phyloP scores from a whole-genome alignment of 148 eudicot genomes.

The Diospyros lotus region DNA sequence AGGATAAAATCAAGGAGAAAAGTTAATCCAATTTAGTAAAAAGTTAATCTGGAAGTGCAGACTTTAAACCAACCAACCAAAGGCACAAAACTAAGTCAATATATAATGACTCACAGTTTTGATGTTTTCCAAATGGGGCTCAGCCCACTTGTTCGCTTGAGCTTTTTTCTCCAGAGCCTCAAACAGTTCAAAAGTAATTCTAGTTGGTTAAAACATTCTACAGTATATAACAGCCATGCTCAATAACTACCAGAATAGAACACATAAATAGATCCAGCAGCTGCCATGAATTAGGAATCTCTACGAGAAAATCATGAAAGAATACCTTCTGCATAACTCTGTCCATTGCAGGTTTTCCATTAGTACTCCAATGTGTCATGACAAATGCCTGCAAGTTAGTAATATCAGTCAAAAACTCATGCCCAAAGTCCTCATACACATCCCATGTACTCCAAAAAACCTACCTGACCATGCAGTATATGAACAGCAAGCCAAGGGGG shows the following conservation, averaged over 20 bases:
- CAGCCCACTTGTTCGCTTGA: constrained; percentile 75
- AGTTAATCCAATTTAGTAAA: not conserved
- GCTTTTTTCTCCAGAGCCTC: constrained; percentile 67
- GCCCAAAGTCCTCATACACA: constrained; percentile 8
- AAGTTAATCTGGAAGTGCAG: not conserved
- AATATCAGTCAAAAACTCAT: not conserved
- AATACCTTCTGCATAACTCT: constrained; percentile 54
- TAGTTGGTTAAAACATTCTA: not conserved
- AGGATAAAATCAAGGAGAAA: constrained; percentile 7
- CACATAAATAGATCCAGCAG: not conserved
- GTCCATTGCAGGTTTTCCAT: constrained; percentile 81
- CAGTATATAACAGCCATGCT: not conserved
- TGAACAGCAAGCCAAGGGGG: constrained; percentile 85
- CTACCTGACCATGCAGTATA: constrained; percentile 45
- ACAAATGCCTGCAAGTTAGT: constrained; percentile 48
- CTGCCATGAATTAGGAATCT: not conserved
- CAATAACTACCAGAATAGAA: not conserved
- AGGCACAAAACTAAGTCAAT: not conserved
- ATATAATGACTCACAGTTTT: constrained; percentile 54
- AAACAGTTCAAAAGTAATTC: constrained; percentile 4
- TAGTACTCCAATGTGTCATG: constrained; percentile 63
- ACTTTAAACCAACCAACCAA: constrained; percentile 1
- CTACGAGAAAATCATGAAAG: not conserved
- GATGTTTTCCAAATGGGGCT: constrained; percentile 65
- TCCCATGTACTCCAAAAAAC: constrained; percentile 8